Conservation (phyloP, 2,329 filamentous ascomycete genomes). For the Cadophora sp. region DNA sequence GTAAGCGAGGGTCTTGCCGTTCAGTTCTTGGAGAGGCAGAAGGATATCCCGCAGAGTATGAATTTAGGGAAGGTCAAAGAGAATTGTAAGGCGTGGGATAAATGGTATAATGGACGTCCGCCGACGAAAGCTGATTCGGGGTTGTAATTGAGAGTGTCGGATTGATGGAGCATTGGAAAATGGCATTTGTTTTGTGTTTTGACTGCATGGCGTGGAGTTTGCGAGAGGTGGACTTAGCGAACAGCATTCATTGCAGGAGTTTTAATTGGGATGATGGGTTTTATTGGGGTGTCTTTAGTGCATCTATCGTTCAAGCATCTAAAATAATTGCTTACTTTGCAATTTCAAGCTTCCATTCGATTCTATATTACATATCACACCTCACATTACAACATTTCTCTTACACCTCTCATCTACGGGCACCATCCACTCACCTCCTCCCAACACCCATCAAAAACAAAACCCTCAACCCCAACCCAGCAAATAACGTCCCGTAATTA, state of each 20-base stretch:
- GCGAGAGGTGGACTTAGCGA: background rate
- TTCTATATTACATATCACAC: background rate
- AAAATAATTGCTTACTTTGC: too few relatives aligned
- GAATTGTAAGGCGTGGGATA: slow-evolving; percentile 27
- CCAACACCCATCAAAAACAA: slow-evolving; percentile 48
- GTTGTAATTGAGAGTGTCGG: slow-evolving; percentile 14
- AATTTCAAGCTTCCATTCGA: too few relatives aligned
- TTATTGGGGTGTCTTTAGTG: background rate
- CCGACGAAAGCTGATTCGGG: slow-evolving; percentile 24
- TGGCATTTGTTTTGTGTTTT: background rate
- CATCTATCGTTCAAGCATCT: too few relatives aligned
- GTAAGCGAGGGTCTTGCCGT: slow-evolving; percentile 30
- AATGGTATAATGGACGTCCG: slow-evolving; percentile 22
- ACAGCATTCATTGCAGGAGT: slow-evolving; percentile 12
- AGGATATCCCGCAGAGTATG: slow-evolving; percentile 18
- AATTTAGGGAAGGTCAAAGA: slow-evolving; percentile 12
- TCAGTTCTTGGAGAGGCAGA: slow-evolving; percentile 32
- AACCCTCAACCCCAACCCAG: slow-evolving; percentile 45
- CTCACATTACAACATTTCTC: background rate
- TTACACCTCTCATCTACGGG: too few relatives aligned
- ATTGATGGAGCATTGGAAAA: background rate
- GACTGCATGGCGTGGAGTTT: slow-evolving; percentile 9
- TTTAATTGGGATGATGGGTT: background rate
- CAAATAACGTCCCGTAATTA: slow-evolving; percentile 46
- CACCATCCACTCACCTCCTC: slow-evolving; percentile 25